Base-by-base conservation (phyloP, 768 basidiomycete species). In the Suillus americanus region DNA sequence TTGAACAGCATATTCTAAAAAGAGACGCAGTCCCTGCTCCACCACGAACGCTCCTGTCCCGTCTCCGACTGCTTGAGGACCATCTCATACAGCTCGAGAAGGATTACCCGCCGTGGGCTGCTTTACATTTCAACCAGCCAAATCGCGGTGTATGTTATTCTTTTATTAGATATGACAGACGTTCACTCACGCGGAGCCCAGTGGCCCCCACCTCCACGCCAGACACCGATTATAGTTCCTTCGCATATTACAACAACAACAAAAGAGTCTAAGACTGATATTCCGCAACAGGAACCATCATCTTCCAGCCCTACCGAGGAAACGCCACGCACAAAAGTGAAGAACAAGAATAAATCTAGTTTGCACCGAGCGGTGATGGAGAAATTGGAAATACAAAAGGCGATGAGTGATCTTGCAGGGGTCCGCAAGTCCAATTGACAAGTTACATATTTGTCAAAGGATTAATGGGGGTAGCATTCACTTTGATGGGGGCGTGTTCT, bases 51-150 rank as follows among this genome's bases (percentile, higher is more conserved):
- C 76, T 94, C 25, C 78, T 89, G 28, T 79, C 84, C 35, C 86
- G 92, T 1, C 76, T 94, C 20, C 85, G 86, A 66, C 87, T 85
- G 66, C 74, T 94, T 1, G 92, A 94, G 73, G 89, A 92, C 43
- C 91, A 93, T 69, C 83, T 94, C 65, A 81, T 90, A 43, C 83
- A 82, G 59, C 79, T 94, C 2, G 92, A 94, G 73, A 90, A 86
- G 69, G 91, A 92, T 61, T 93, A 91, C 70, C 92, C 92, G 3
- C 90, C 92, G 6, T 94, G 92, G 92, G 90, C 92, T 0, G 91
- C 92, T 9, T 77, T 94, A n/a, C 92, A 94, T 71, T 94, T 94
- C 73, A 92, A 90, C 63, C 92, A 94, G 71, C 92, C 92, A 3
- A 83, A 86, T 69, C 86, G 92, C 64, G 90, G 88, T 33, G 92